These are phyloP conservation scores for Phytophthora cactorum DNA, from an alignment of 352 stramenopile genomes.

Conservation along the genomic window DNA sequence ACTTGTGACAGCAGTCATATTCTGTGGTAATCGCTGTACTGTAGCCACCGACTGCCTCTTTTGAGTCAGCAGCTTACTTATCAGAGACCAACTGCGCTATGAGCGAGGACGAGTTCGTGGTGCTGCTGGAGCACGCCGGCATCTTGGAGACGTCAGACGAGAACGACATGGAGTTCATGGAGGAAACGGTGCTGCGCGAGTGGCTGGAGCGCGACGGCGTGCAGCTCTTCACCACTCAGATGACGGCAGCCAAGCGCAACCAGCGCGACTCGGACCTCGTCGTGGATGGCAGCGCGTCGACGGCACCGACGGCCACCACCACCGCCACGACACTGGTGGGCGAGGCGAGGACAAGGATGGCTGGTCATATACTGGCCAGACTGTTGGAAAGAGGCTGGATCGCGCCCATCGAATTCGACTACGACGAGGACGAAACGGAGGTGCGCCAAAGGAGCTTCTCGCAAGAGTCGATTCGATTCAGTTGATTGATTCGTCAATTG, in stretches of 20 bases:
- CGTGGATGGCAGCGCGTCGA: constrained; percentile 28
- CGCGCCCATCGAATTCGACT: constrained; percentile 56
- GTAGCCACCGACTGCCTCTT: constrained; percentile 3
- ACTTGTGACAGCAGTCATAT: neutral
- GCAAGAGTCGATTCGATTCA: neutral
- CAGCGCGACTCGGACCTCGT: constrained; percentile 29
- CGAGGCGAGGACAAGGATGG: constrained; percentile 44
- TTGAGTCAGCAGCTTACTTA: constrained; percentile 9
- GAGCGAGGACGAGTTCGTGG: constrained; percentile 88
- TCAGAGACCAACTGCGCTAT: constrained; percentile 35
- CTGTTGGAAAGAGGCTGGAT: constrained; percentile 73
- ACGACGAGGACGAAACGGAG: constrained; percentile 51
- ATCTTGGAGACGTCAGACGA: constrained; percentile 78
- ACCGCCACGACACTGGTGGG: constrained; percentile 38
- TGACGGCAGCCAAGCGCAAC: constrained; percentile 28
- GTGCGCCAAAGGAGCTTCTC: constrained; percentile 10
- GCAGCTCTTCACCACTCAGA: constrained; percentile 59
- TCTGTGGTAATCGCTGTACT: neutral
- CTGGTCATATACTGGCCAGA: constrained; percentile 52
- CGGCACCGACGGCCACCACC: constrained; percentile 22
- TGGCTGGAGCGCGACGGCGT: constrained; percentile 80
- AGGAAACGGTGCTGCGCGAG: constrained; percentile 62
- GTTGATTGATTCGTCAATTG: neutral
- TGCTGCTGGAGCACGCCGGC: constrained; percentile 81
- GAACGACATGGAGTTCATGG: constrained; percentile 74